These are phyloP conservation scores for Backusella mclennaniae DNA, from an alignment of 192 early-diverging fungal genomes.

Conservation along the genomic window DNA sequence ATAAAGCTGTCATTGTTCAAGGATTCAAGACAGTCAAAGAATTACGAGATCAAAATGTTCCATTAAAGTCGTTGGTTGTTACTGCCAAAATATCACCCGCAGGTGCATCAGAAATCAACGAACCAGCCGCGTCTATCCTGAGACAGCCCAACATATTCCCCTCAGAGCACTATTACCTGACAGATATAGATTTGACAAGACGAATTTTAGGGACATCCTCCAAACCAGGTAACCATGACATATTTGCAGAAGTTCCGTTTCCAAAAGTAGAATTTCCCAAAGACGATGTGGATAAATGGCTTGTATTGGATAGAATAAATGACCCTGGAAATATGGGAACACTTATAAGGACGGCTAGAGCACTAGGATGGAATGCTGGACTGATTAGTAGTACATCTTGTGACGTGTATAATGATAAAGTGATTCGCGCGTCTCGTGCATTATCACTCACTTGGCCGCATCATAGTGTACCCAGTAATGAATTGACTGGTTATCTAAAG, in stretches of 20 bases:
- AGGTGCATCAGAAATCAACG: constrained; percentile 17
- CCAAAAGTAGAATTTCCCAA: constrained; percentile 27
- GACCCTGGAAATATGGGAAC: constrained; percentile 49
- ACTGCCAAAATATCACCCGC: constrained; percentile 20
- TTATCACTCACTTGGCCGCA: constrained; percentile 39
- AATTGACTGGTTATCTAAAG: constrained; percentile 24
- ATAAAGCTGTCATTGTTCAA: constrained; percentile 28
- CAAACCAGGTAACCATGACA: constrained; percentile 33
- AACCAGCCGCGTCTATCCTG: constrained; percentile 19
- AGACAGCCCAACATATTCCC: constrained; percentile 24
- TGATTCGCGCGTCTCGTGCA: constrained; percentile 44
- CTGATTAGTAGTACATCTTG: constrained; percentile 38
- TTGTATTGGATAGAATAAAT: constrained; percentile 44
- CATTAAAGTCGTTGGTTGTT: constrained; percentile 18
- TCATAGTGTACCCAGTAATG: constrained; percentile 2
- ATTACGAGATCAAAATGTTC: constrained; percentile 13
- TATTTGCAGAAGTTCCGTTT: constrained; percentile 47
- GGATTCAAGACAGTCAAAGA: constrained; percentile 29
- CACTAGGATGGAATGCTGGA: constrained; percentile 43
- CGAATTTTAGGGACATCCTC: constrained; percentile 49
- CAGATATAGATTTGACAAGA: constrained; percentile 36
- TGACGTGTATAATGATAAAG: constrained; percentile 49
- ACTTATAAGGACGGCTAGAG: constrained; percentile 45
- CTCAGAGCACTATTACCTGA: constrained; percentile 42
- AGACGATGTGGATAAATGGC: constrained; percentile 9